Conservation (phyloP, 2,329 filamentous ascomycete species). For the Thielaviopsis euricoi region DNA sequence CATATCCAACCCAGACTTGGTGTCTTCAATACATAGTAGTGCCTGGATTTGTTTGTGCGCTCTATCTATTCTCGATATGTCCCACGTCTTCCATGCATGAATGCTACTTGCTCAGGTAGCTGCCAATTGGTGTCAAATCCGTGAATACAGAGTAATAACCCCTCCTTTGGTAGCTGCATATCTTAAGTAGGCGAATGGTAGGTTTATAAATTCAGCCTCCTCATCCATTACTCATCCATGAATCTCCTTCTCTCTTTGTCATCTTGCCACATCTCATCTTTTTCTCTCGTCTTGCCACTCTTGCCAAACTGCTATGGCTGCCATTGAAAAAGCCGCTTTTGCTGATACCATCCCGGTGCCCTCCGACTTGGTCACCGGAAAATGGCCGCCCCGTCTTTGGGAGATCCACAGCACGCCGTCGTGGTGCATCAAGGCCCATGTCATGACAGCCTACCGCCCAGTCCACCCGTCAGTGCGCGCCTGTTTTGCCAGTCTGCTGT, state of each 20-base stretch:
- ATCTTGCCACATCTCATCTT: not conserved
- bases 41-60: no score
- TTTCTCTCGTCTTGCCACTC: not conserved
- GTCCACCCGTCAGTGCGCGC: slow-evolving; percentile 20
- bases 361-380: not conserved
- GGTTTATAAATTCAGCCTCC: not conserved
- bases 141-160: not conserved
- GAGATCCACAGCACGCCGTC: slow-evolving; percentile 13
- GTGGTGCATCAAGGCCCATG: slow-evolving; percentile 14
- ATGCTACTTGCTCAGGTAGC: no score
- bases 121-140: no score
- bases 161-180: not conserved
- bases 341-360: not conserved
- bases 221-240: not conserved
- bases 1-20: no score
- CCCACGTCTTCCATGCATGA: no score
- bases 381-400: not conserved
- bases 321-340: not conserved
- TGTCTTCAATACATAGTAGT: no score
- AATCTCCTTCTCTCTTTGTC: not conserved
- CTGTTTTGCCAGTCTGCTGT: slow-evolving; percentile 24
- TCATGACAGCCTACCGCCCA: slow-evolving; percentile 23
- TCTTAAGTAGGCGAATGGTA: not conserved
- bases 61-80: no score
- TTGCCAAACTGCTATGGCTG: not conserved